A percentile compares a stretch with the other conserved stretches of the same genome.
Conservation (phyloP, 768 basidiomycete genomes). For the Leccinum subtestaceum region DNA sequence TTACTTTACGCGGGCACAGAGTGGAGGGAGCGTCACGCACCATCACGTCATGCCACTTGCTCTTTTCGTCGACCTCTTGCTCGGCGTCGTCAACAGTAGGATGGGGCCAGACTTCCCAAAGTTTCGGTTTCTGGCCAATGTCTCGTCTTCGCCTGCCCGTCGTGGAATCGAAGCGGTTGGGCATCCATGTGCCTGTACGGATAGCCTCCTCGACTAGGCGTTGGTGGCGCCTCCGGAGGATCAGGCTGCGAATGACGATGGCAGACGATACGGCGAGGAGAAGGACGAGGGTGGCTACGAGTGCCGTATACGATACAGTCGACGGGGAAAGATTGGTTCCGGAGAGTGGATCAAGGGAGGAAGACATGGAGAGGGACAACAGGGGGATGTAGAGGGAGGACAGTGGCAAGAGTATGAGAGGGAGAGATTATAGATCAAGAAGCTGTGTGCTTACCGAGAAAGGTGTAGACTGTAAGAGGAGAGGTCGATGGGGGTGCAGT, state of each 20-base stretch:
- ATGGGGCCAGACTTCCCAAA: conserved; percentile 31
- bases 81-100: conserved; percentile 9
- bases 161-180: conserved; percentile 21
- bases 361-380: conserved; percentile 17
- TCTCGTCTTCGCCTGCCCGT: conserved; percentile 24
- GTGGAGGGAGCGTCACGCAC: conserved; percentile 12
- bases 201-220: conserved; percentile 62
- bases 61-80: conserved; percentile 16
- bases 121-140: conserved; percentile 29
- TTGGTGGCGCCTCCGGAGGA: conserved; percentile 61
- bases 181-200: conserved; percentile 59
- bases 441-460: conserved; percentile 26
- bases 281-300: conserved; percentile 62
- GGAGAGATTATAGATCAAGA: not conserved
- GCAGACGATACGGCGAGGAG: conserved; percentile 65
- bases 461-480: conserved; percentile 29
- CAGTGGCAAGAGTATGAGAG: not conserved
- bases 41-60: conserved; percentile 29
- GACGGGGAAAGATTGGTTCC: conserved; percentile 3
- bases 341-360: not conserved
- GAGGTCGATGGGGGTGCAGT: conserved; percentile 1
- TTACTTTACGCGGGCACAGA: not conserved
- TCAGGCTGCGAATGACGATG: conserved; percentile 61
- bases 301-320: conserved; percentile 39
- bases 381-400: conserved; percentile 9